Evolutionary conservation across 129 eudicot species (phyloP).

Genomic region (carrot (Daucus carota)): DH1_v3.0 NC_030382.2:34310501-34311000

Average conservation of each 20-base stretch:
- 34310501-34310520: slow-evolving; percentile 62
- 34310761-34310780: too few relatives aligned
- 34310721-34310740: slow-evolving; percentile 37
- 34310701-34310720: slow-evolving; percentile 49
- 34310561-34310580: slow-evolving; percentile 72
- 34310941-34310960: slow-evolving; percentile 64
- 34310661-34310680: slow-evolving; percentile 41
- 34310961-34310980: slow-evolving; percentile 56
- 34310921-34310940: slow-evolving; percentile 55
- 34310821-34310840: too few relatives aligned
- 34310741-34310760: slow-evolving; percentile 61
- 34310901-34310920: slow-evolving; percentile 48
- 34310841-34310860: too few relatives aligned
- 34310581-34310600: slow-evolving; percentile 63
- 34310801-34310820: too few relatives aligned
- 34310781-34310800: too few relatives aligned
- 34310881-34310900: slow-evolving; percentile 57
- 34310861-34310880: slow-evolving; percentile 71
- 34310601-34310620: slow-evolving; percentile 37
- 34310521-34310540: slow-evolving; percentile 59
- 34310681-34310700: slow-evolving; percentile 39
- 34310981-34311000: slow-evolving; percentile 56
- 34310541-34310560: slow-evolving; percentile 62
- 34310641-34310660: slow-evolving; percentile 33
- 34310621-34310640: slow-evolving; percentile 27